A percentile compares a stretch with the other conserved stretches of the same genome.
These are phyloP conservation scores for Vitis hybrid DNA, from an alignment of 177 flowering plant species.

Conservation along the genomic window DNA sequence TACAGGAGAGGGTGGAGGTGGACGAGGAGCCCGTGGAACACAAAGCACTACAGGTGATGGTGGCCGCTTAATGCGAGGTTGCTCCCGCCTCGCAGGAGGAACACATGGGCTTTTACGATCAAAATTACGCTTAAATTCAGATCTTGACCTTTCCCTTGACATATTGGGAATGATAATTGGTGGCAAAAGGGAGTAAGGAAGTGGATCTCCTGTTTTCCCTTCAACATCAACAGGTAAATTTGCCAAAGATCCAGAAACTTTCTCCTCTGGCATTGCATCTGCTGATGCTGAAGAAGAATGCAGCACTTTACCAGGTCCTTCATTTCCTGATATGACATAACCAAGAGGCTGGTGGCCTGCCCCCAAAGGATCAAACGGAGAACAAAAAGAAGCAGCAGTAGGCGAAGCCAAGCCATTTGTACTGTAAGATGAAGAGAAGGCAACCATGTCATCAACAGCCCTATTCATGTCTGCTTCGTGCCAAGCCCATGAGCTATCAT, in stretches of 20 bases:
- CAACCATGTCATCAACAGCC: conserved; percentile 96
- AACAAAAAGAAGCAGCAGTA: conserved; percentile 80
- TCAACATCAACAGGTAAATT: conserved; percentile 63
- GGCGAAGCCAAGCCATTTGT: conserved; percentile 92
- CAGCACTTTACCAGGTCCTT: conserved; percentile 51
- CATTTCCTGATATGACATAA: conserved; percentile 78
- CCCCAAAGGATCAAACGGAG: conserved; percentile 84
- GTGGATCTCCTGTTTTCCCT: conserved; percentile 62
- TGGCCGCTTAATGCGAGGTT: conserved; percentile 83
- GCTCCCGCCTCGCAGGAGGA: conserved; percentile 68
- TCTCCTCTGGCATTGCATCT: conserved; percentile 62
- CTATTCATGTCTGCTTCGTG: conserved; percentile 91
- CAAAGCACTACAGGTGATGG: conserved; percentile 98
- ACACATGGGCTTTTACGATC: conserved; percentile 79
- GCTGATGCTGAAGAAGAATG: conserved; percentile 53
- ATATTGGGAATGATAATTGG: conserved; percentile 84
- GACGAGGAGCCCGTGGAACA: conserved; percentile 89
- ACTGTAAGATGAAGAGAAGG: conserved; percentile 85
- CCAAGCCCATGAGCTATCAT: conserved; percentile 98
- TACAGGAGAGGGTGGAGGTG: conserved; percentile 88
- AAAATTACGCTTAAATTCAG: conserved; percentile 64
- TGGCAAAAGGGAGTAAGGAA: conserved; percentile 72
- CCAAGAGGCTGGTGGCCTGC: conserved; percentile 73
- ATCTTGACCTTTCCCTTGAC: conserved; percentile 71
- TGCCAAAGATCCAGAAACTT: conserved; percentile 52